These are phyloP conservation scores for Fusarium tupiense DNA, from an alignment of 2,329 filamentous ascomycete genomes.

Conservation along the genomic window DNA sequence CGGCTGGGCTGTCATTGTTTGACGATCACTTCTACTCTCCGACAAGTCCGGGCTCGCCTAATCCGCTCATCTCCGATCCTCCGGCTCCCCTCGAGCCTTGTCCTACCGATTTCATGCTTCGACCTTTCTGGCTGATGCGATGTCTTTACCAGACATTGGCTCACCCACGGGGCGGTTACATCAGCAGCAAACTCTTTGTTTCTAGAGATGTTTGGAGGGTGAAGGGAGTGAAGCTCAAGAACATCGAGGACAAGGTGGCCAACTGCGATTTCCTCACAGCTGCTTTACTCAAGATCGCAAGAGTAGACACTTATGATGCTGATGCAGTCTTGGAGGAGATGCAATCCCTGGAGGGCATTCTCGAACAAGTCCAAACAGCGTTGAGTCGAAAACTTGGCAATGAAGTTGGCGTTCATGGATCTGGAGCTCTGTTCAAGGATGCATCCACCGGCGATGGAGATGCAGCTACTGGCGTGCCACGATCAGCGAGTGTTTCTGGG, in stretches of 20 bases:
- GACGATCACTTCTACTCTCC: conserved; percentile 83
- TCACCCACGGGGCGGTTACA: conserved; percentile 89
- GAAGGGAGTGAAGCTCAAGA: conserved; percentile 91
- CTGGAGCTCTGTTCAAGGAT: conserved; percentile 79
- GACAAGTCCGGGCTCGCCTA: conserved; percentile 71
- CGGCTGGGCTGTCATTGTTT: conserved; percentile 80
- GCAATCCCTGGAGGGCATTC: conserved; percentile 83
- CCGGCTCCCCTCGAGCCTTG: conserved; percentile 89
- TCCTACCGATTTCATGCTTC: conserved; percentile 86
- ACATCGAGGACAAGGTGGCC: conserved; percentile 90
- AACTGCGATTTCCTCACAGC: conserved; percentile 93
- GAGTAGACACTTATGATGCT: conserved; percentile 88
- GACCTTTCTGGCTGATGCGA: conserved; percentile 98
- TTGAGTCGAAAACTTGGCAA: conserved; percentile 88
- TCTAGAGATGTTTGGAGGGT: conserved; percentile 94
- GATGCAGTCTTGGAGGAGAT: conserved; percentile 95
- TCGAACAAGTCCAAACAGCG: conserved; percentile 84
- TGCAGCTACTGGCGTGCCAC: conserved; percentile 54
- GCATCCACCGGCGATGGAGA: conserved; percentile 62
- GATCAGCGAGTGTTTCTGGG: conserved; percentile 70
- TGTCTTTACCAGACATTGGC: conserved; percentile 91
- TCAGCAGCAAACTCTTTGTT: conserved; percentile 91
- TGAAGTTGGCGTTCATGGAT: conserved; percentile 86
- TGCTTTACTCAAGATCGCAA: conserved; percentile 82
- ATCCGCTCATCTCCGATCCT: conserved; percentile 68